Evolutionary conservation across 2,329 filamentous ascomycete genomes (phyloP), one percentile per base, ranked within the genome.

Genomic region (Coleophoma cylindrospora): DNA sequence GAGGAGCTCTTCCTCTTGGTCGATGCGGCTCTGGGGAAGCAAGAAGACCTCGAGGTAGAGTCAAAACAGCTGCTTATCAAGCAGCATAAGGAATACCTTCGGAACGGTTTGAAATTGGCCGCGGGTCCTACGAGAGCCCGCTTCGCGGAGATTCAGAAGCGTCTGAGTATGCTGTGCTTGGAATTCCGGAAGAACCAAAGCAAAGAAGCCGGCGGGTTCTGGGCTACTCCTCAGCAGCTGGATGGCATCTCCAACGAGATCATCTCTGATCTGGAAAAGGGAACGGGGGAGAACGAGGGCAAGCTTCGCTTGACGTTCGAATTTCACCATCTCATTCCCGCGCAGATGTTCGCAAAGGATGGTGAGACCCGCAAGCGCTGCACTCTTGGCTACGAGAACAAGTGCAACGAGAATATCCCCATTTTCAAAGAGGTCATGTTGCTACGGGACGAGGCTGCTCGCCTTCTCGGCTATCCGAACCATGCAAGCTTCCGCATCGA

Each of bases 111-210:
- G 36, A 80, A 80, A 5, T 70, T 91, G 34, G 81, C 86, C 1
- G 17, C 36, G 14, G 86, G 85, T 1, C 72, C 77, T 3, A 73
- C 88, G 70, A 72, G 86, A 53, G 86, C 89, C 56, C 80, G 86
- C 40, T 91, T 91, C 77, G 91, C 89, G 72, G 84, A 84, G 66
- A 89, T 91, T 70, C 87, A 89, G 77, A 87, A 87, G 74, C 74
- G 85, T 13, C 73, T 91, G 47, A 88, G 84, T 56, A 79, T 86
- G 65, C 76, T 91, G 58, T 75, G 79, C 62, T 89, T 90, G 51
- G 74, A 80, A 47, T 87, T 87, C 67, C 80, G 86, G 63, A 89
- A 89, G 72, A 86, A 84, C 58, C 73, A n/a, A 17, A 14, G 17
- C 36, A 14, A 38, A n/a, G 36, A 38, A 14, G 83, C 83, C 56